Evolutionary conservation across 2,329 filamentous ascomycete genomes (phyloP).

Genomic region (Aspergillus sp.): DNA sequence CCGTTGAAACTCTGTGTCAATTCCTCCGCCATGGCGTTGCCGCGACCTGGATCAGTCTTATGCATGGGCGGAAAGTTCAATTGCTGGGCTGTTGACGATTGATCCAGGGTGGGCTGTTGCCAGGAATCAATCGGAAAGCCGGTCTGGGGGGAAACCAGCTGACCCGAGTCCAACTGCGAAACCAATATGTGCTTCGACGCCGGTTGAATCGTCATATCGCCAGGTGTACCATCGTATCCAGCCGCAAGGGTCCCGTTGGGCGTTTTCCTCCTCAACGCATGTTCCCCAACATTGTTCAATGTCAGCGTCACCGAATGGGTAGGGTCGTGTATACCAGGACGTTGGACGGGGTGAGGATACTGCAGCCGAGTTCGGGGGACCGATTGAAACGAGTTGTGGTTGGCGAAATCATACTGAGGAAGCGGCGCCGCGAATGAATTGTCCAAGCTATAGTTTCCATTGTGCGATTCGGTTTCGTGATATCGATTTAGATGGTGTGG

Average conservation of each 20-base stretch:
- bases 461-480: conserved; percentile 28
- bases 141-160: conserved; percentile 32
- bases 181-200: conserved; percentile 82
- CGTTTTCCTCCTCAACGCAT: conserved; percentile 86
- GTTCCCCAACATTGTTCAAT: conserved; percentile 51
- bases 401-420: conserved; percentile 28
- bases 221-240: conserved; percentile 82
- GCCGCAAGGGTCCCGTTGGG: conserved; percentile 90
- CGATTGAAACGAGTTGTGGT: conserved; percentile 28
- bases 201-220: conserved; percentile 70
- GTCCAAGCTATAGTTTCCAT: conserved; percentile 34
- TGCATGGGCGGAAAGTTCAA: conserved; percentile 42
- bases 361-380: conserved; percentile 35
- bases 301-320: conserved; percentile 22
- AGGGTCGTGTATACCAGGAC: conserved; percentile 31
- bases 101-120: conserved; percentile 31
- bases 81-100: conserved; percentile 29
- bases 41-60: conserved; percentile 33
- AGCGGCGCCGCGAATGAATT: conserved; percentile 23
- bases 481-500: conserved; percentile 39
- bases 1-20: conserved; percentile 34
- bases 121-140: conserved; percentile 34
- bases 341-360: conserved; percentile 42
- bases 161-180: conserved; percentile 53
- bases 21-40: conserved; percentile 29